Conservation (phyloP, 2,329 filamentous ascomycete species). For the Aspergillus sp. region DNA sequence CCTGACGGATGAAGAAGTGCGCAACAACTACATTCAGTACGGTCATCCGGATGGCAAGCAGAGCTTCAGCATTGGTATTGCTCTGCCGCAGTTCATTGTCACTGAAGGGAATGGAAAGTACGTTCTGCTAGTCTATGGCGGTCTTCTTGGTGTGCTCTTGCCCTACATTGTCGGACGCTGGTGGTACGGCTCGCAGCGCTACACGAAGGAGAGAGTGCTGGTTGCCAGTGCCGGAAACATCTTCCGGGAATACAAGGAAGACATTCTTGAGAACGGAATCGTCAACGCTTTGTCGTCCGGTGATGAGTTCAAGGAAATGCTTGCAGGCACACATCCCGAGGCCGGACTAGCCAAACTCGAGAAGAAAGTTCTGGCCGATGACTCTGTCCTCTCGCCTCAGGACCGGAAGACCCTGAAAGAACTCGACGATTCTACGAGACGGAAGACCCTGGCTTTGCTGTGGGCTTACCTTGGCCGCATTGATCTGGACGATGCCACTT, state of each 20-base stretch:
- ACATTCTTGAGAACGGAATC: constrained; percentile 75
- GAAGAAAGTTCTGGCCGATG: constrained; percentile 68
- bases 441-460: constrained; percentile 84
- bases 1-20: constrained; percentile 92
- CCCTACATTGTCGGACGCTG: constrained; percentile 93
- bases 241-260: constrained; percentile 88
- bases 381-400: constrained; percentile 64
- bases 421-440: constrained; percentile 73
- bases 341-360: constrained; percentile 80
- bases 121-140: constrained; percentile 83
- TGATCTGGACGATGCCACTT: constrained; percentile 72
- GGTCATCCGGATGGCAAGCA: constrained; percentile 98
- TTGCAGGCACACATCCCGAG: constrained; percentile 77
- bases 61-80: constrained; percentile 96
- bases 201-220: constrained; percentile 90
- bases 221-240: constrained; percentile 92
- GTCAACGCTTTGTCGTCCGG: constrained; percentile 79
- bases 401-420: constrained; percentile 76
- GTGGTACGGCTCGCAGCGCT: constrained; percentile 96
- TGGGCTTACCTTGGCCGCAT: constrained; percentile 94
- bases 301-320: constrained; percentile 75
- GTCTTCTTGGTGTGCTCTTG: constrained; percentile 82
- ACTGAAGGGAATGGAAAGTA: constrained; percentile 95
- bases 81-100: constrained; percentile 87
- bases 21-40: constrained; percentile 94